phyloP scores from a whole-genome alignment of 768 basidiomycete species.

The Krasilnikovozyma curviuscula region DNA sequence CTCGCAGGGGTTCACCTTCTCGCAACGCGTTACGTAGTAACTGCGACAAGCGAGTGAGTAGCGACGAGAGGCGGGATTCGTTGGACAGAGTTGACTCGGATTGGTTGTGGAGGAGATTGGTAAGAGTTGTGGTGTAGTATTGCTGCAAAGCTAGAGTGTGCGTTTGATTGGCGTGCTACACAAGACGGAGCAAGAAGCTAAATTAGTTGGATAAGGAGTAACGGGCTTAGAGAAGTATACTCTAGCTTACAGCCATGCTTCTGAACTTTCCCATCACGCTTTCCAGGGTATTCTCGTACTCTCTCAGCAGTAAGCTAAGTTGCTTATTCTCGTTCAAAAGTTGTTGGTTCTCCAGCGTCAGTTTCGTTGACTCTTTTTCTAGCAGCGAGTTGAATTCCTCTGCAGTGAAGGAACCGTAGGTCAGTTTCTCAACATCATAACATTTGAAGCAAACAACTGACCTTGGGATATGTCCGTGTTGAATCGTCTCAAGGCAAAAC shows the following conservation, averaged over 20 bases:
- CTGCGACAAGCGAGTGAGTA: background rate
- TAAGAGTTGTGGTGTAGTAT: constrained; percentile 7
- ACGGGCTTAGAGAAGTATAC: background rate
- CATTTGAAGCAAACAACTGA: constrained; percentile 9
- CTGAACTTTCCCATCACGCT: constrained; percentile 94
- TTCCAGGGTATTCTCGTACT: constrained; percentile 86
- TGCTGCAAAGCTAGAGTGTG: constrained; percentile 10
- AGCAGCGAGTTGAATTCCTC: constrained; percentile 83
- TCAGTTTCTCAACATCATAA: constrained; percentile 8
- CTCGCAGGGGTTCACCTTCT: background rate
- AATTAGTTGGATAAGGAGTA: background rate
- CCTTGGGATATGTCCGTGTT: constrained; percentile 59
- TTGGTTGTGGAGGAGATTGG: background rate
- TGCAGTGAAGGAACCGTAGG: constrained; percentile 23
- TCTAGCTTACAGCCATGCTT: constrained; percentile 52
- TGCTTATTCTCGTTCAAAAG: constrained; percentile 91
- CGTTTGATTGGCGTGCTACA: constrained; percentile 9
- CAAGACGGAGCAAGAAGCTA: too few relatives aligned
- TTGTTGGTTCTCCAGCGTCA: constrained; percentile 83
- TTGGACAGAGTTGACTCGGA: background rate
- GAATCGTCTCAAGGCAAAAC: constrained; percentile 60
- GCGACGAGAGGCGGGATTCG: background rate
- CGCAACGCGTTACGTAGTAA: background rate
- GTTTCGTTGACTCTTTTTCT: constrained; percentile 70
- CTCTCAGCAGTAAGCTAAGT: constrained; percentile 65